Evolutionary conservation across 345 rosid species (phyloP), one percentile per base, ranked within the genome.

Genomic region (Geranium brycei): DNA sequence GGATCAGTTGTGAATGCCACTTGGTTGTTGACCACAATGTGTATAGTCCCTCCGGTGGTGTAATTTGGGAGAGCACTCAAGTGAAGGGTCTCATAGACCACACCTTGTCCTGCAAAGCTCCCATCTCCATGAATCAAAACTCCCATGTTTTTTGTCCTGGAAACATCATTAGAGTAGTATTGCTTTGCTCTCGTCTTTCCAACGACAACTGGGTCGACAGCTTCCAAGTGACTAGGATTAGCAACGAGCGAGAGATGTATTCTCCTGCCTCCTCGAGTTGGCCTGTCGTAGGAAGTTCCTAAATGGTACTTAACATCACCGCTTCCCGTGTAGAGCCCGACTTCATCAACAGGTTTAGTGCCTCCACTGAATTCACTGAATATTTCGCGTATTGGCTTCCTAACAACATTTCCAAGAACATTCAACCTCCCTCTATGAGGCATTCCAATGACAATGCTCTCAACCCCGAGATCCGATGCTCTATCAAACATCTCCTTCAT

Each of bases 1-100:
- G 78, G 78, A 63, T 74, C 78, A 59, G 78, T 74, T 12, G 78
- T 70, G 60, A 74, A 74, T 59, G 78, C 78, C 3, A 74, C 78
- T 74, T 74, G 78, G 57, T 74, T 74, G 28, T 23, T 23, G 28
- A 23, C 28, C 28, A 23, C 28, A 23, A 23, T 23, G 2, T 23
- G 28, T 23, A 74, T 74, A 51, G 78, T 74, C 13, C 78, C 78
- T 30, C 78, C 78, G 60, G 78, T 70, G 4, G 68, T 55, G 62
- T 74, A 74, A 65, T 60, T 74, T 28, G 78, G 74, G 65, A 74
- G 64, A 7, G 78, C 78, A 63, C 74, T 74, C 56, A 74, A 74
- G 70, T 74, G 28, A 23, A 23, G 28, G 28, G 28, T 23, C 28
- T 23, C 28, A 23, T 23, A 23, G 28, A 23, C 28, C 74, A 13